A percentile compares a stretch with the other conserved stretches of the same genome.
Conservation (phyloP, 805 yeast genomes). For the Yarrowia divulgata region DNA sequence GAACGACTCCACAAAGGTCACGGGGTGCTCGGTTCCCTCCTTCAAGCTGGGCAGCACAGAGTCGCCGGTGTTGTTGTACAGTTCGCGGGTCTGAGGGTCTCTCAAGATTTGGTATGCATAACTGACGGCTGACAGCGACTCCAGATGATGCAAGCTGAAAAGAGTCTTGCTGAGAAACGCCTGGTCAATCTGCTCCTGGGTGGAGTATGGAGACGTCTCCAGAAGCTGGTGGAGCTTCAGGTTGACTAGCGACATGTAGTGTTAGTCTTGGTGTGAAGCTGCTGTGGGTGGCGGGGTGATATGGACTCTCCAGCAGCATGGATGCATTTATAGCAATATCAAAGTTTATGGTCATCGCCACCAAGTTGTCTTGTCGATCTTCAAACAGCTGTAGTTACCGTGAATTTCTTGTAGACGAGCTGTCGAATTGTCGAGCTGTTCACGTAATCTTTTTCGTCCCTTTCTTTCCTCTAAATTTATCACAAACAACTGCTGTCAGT, state of each 20-base stretch:
- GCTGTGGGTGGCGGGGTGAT: not conserved
- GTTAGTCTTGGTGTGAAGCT: too few relatives aligned
- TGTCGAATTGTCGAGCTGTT: too few relatives aligned
- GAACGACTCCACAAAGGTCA: conserved; percentile 19
- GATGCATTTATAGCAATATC: conserved; percentile 12
- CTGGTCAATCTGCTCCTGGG: conserved; percentile 36
- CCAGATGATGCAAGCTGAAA: conserved; percentile 4
- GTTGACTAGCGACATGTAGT: conserved; percentile 15
- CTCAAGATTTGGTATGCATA: conserved; percentile 24
- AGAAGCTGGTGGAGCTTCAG: conserved; percentile 27
- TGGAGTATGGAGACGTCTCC: conserved; percentile 28
- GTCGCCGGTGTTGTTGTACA: conserved; percentile 29
- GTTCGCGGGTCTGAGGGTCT: conserved; percentile 18
- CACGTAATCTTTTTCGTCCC: too few relatives aligned
- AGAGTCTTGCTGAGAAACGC: conserved; percentile 22
- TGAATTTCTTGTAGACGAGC: too few relatives aligned
- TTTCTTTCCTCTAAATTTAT: too few relatives aligned
- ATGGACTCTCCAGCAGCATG: not conserved
- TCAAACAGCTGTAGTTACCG: too few relatives aligned
- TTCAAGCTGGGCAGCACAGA: conserved; percentile 4
- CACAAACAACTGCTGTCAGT: too few relatives aligned
- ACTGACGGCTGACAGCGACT: conserved; percentile 24
- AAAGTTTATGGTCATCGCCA: not conserved
- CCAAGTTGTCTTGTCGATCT: too few relatives aligned
- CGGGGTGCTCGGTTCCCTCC: conserved; percentile 7